Evolutionary conservation across 2,329 filamentous ascomycete species (phyloP).

Genomic region (Talaromyces sp.): DNA sequence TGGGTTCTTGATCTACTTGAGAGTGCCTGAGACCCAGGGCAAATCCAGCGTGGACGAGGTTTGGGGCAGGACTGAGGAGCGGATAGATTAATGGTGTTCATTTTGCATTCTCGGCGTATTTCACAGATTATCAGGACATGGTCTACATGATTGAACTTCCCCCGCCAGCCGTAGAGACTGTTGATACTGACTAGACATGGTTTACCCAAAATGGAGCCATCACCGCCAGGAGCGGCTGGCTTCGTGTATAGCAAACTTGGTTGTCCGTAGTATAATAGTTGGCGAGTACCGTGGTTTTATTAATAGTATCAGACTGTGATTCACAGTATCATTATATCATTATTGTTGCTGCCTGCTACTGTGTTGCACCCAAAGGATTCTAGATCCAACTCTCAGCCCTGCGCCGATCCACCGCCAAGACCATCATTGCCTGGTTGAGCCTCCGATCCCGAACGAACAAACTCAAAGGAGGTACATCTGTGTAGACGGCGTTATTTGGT

Average conservation of each 20-base stretch:
- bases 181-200: not conserved
- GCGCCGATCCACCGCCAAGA: not conserved
- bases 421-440: not conserved
- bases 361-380: not conserved
- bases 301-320: not conserved
- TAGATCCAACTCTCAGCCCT: not conserved
- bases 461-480: not conserved
- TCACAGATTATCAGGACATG: not conserved
- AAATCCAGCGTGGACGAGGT: conserved; percentile 82
- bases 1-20: conserved; percentile 65
- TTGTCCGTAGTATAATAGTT: not conserved
- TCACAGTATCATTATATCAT: not conserved
- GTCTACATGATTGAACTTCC: not conserved
- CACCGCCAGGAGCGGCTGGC: not conserved
- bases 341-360: too few species aligned
- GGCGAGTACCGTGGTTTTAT: not conserved
- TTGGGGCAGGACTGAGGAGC: conserved; percentile 61
- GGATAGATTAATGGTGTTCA: conserved; percentile 9
- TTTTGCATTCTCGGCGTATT: not conserved
- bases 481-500: not conserved
- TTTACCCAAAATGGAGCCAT: too few species aligned
- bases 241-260: too few species aligned
- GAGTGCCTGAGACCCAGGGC: conserved; percentile 82
- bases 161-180: not conserved
- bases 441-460: not conserved